Evolutionary conservation across 805 yeast species (phyloP).

Genomic region (Suhomyces pyralidae): DNA sequence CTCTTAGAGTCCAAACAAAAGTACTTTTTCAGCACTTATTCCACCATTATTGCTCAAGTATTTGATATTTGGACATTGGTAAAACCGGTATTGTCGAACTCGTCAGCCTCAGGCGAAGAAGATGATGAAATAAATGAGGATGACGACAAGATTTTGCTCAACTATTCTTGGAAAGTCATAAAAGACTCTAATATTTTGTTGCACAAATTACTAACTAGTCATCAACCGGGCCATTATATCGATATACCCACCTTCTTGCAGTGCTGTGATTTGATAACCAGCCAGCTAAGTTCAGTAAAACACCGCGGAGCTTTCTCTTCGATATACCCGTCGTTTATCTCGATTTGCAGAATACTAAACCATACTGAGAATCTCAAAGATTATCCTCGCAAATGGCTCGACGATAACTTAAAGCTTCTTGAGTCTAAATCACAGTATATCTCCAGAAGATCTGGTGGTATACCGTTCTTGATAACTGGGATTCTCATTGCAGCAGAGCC

Average conservation of each 20-base stretch:
- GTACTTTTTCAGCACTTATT: constrained; percentile 2
- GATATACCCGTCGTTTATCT: constrained; percentile 74
- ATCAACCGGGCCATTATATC: constrained; percentile 13
- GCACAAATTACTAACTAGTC: constrained; percentile 37
- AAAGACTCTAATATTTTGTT: constrained; percentile 69
- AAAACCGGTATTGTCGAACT: constrained; percentile 55
- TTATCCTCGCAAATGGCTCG: constrained; percentile 57
- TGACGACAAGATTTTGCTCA: constrained; percentile 48
- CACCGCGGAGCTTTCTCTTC: constrained; percentile 94
- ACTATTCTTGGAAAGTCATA: constrained; percentile 79
- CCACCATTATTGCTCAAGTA: constrained; percentile 19
- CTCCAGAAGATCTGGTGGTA: constrained; percentile 89
- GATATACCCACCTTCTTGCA: constrained; percentile 22
- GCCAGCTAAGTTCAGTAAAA: constrained; percentile 68
- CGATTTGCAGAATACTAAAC: constrained; percentile 60
- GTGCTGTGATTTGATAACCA: constrained; percentile 55
- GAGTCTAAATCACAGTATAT: constrained; percentile 62
- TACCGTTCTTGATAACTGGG: constrained; percentile 77
- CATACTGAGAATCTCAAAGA: constrained; percentile 23
- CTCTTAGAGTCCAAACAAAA: neutral
- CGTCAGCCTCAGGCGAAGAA: constrained; percentile 40
- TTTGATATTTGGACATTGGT: constrained; percentile 43
- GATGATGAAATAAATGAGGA: constrained; percentile 36
- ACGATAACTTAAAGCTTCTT: constrained; percentile 50
- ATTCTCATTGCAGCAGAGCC: constrained; percentile 51